These are phyloP conservation scores for Cryptococcus amylolentus DNA, from an alignment of 1,284 basidiomycete genomes.

Conservation along the genomic window DNA sequence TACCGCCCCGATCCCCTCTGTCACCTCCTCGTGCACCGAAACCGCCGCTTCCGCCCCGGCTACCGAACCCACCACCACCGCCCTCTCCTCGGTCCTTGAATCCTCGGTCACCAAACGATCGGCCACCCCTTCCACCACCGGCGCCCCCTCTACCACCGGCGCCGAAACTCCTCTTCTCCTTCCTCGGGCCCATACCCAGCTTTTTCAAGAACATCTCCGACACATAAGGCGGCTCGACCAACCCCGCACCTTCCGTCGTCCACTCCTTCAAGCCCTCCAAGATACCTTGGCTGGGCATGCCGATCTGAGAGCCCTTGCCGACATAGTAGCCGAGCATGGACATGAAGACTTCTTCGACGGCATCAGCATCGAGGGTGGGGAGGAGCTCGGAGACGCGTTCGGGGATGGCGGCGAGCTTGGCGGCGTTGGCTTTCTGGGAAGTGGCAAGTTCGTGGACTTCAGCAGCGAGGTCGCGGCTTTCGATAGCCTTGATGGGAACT, in stretches of 20 bases:
- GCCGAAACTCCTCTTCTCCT: constrained; percentile 4
- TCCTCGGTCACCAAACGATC: constrained; percentile 7
- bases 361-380: constrained; percentile 56
- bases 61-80: neutral
- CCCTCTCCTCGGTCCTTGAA: neutral
- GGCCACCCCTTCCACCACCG: constrained; percentile 8
- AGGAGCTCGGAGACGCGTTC: constrained; percentile 47
- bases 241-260: constrained; percentile 58
- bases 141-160: neutral
- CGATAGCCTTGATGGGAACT: constrained; percentile 67
- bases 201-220: constrained; percentile 54
- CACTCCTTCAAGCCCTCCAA: constrained; percentile 65
- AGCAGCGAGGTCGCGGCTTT: constrained; percentile 55
- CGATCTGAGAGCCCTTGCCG: constrained; percentile 56
- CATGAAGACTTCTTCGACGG: constrained; percentile 63
- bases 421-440: constrained; percentile 10
- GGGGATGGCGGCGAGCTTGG: constrained; percentile 44
- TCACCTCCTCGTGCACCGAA: constrained; percentile 6
- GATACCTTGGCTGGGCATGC: constrained; percentile 52
- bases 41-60: constrained; percentile 2
- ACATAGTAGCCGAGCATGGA: constrained; percentile 76
- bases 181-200: constrained; percentile 35
- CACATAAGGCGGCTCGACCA: constrained; percentile 56
- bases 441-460: constrained; percentile 57
- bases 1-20: constrained; percentile 19